These are phyloP conservation scores for Globisporangium parvum DNA, from an alignment of 352 stramenopile genomes.

Conservation along the genomic window DNA sequence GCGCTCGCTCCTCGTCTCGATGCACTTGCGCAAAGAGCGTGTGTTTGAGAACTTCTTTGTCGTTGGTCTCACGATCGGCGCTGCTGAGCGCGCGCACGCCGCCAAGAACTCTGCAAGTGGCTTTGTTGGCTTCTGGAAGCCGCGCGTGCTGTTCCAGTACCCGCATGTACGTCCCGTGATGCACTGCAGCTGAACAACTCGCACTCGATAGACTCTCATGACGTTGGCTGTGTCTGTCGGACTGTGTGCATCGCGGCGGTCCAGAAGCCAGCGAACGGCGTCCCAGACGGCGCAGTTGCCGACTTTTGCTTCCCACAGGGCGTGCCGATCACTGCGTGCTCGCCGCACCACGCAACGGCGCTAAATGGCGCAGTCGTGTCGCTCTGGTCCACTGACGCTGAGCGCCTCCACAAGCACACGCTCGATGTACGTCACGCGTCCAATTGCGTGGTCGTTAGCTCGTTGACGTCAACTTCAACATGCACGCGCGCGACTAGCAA, in stretches of 20 bases:
- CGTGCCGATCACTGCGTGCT: conserved; percentile 57
- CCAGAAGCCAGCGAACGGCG: conserved; percentile 21
- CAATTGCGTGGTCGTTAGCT: not conserved
- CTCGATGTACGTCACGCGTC: conserved; percentile 30
- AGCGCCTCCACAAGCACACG: conserved; percentile 52
- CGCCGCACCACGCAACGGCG: conserved; percentile 35
- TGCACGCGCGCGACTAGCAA: not conserved
- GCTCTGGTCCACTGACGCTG: conserved; percentile 63
- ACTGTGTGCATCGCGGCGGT: not conserved
- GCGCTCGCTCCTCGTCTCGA: conserved; percentile 70
- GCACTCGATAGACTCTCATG: not conserved
- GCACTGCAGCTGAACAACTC: not conserved
- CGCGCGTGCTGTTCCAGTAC: conserved; percentile 64
- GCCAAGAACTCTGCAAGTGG: conserved; percentile 15
- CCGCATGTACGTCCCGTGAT: conserved; percentile 27
- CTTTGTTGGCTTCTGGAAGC: conserved; percentile 62
- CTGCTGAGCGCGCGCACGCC: conserved; percentile 23
- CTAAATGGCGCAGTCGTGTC: conserved; percentile 54
- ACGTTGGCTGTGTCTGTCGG: conserved; percentile 1
- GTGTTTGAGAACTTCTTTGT: conserved; percentile 85
- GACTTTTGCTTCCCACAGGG: conserved; percentile 82
- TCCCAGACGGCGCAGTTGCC: conserved; percentile 44
- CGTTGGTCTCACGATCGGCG: conserved; percentile 33
- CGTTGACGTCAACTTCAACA: not conserved
- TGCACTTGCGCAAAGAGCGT: conserved; percentile 76